These are phyloP conservation scores for Garcia nutans DNA, from an alignment of 345 rosid species.

Conservation along the genomic window DNA sequence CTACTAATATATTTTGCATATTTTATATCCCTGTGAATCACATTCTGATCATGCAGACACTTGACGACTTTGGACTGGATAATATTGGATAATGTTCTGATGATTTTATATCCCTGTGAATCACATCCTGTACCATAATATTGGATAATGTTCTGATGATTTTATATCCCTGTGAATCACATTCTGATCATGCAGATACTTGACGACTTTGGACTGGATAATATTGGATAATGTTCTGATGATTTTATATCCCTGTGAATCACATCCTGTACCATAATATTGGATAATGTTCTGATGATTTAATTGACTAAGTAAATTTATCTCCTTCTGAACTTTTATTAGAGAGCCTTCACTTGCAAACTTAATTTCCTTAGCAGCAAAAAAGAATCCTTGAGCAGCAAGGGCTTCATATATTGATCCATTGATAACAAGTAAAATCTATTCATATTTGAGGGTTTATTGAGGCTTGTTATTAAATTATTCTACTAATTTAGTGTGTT, in stretches of 20 bases:
- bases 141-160: conserved; percentile 70
- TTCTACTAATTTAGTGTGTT: no score
- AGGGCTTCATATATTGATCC: conserved; percentile 74
- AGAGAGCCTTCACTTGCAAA: conserved; percentile 53
- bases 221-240: no score
- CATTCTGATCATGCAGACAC: conserved; percentile 70
- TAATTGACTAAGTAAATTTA: conserved; percentile 64
- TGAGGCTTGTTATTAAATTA: no score
- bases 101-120: no score
- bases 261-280: conserved; percentile 56
- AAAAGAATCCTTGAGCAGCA: conserved; percentile 66
- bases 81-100: no score
- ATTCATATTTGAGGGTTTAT: no score
- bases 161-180: conserved; percentile 85
- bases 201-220: conserved; percentile 55
- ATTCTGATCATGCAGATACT: conserved; percentile 49
- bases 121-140: conserved; percentile 67
- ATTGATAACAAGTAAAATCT: no score
- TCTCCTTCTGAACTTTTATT: conserved; percentile 48
- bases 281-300: conserved; percentile 69
- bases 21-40: conserved; percentile 82
- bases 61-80: conserved; percentile 53
- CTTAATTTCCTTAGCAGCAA: conserved; percentile 79
- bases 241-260: no score
- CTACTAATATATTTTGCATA: conserved; percentile 82